A percentile compares a stretch with the other conserved stretches of the same genome.
Evolutionary conservation across 108 stramenopile genomes (phyloP).

Genomic region (Cyclostephanos tholiformis): DNA sequence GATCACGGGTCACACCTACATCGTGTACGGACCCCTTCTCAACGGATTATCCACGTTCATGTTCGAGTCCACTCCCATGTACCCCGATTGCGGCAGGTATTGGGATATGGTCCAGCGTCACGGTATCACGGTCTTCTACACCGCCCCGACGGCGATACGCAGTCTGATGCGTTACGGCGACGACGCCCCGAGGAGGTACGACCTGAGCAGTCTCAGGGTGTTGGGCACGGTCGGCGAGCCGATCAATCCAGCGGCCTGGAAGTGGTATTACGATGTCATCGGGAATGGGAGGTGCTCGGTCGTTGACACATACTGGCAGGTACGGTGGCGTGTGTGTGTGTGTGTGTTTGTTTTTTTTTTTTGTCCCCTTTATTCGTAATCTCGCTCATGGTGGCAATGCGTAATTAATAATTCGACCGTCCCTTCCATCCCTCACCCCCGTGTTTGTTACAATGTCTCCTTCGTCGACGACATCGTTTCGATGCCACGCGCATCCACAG

Average conservation of each 20-base stretch:
- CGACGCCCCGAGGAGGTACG: conserved; percentile 73
- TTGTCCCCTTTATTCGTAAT: background rate
- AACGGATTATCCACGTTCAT: conserved; percentile 79
- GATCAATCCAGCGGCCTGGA: conserved; percentile 99
- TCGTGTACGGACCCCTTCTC: conserved; percentile 86
- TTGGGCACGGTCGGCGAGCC: conserved; percentile 98
- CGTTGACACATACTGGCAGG: conserved; percentile 98
- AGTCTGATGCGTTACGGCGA: conserved; percentile 83
- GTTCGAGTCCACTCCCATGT: conserved; percentile 85
- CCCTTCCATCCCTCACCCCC: no score
- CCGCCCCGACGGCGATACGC: conserved; percentile 90
- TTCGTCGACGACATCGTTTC: no score
- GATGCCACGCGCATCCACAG: no score
- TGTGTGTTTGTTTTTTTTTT: no score
- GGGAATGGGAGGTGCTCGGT: conserved; percentile 87
- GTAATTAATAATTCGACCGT: no score
- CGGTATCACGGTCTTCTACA: conserved; percentile 82
- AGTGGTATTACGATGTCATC: conserved; percentile 96
- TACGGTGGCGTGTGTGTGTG: no score
- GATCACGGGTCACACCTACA: conserved; percentile 98
- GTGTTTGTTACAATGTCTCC: no score
- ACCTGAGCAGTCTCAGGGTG: conserved; percentile 80
- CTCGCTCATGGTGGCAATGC: no score
- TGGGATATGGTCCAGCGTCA: conserved; percentile 80
- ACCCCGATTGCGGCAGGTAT: conserved; percentile 83